These are phyloP conservation scores for Pythium dissotocum DNA, from an alignment of 352 stramenopile genomes.

Conservation along the genomic window DNA sequence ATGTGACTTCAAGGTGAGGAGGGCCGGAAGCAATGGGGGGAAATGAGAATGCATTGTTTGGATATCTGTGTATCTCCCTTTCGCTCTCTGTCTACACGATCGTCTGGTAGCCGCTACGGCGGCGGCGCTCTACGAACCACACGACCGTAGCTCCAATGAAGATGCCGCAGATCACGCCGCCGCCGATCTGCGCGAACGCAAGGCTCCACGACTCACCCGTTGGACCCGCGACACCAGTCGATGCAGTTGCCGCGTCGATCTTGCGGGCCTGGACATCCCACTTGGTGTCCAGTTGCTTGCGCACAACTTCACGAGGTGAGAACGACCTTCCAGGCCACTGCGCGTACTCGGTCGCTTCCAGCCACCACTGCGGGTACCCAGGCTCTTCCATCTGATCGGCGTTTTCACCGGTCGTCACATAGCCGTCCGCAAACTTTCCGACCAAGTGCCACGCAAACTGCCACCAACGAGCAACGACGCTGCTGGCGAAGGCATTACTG, in stretches of 20 bases:
- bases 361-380: conserved; percentile 56
- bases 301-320: conserved; percentile 26
- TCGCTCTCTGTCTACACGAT: conserved; percentile 13
- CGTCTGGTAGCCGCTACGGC: conserved; percentile 23
- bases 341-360: conserved; percentile 38
- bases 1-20: neutral
- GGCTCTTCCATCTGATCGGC: conserved; percentile 41
- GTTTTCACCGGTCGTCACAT: conserved; percentile 52
- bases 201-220: conserved; percentile 1
- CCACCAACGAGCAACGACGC: conserved; percentile 52
- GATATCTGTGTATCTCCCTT: no score
- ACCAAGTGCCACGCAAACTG: conserved; percentile 54
- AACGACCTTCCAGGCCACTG: conserved; percentile 53
- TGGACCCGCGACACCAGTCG: neutral
- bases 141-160: conserved; percentile 20
- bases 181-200: conserved; percentile 17
- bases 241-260: neutral
- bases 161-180: conserved; percentile 20
- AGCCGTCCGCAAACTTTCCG: conserved; percentile 54
- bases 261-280: conserved; percentile 11
- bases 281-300: conserved; percentile 20
- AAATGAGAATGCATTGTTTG: no score
- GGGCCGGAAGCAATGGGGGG: neutral
- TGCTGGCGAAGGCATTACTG: conserved; percentile 45
- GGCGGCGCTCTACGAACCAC: conserved; percentile 25